Percentiles rank a stretch among this genome's conserved stretches.
Conservation (phyloP, 140 eudicot genomes). For the Cichorium intybus region DNA sequence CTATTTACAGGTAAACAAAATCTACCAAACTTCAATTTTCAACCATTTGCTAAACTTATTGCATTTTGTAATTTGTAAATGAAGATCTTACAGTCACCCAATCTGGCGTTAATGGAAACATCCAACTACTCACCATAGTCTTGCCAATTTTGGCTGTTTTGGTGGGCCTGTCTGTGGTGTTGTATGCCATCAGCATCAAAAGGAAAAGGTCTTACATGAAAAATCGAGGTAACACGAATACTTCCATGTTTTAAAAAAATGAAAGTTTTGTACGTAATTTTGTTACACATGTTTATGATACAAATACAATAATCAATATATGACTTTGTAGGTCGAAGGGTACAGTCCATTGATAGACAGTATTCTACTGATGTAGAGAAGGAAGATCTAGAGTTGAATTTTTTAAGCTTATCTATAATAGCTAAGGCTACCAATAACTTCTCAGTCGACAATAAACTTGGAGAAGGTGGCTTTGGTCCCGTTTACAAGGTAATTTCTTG, state of each 20-base stretch:
- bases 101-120: background rate
- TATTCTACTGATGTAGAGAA: background rate
- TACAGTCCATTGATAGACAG: background rate
- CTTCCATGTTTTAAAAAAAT: background rate
- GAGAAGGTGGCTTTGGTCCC: conserved; percentile 31
- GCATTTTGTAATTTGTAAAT: background rate
- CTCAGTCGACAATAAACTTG: conserved; percentile 11
- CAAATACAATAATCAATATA: background rate
- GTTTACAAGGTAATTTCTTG: conserved; percentile 23
- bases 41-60: background rate
- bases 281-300: background rate
- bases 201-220: background rate
- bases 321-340: conserved; percentile 2
- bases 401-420: conserved; percentile 5
- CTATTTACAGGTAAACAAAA: background rate
- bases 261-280: background rate
- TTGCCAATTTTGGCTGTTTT: background rate
- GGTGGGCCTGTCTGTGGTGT: background rate
- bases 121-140: background rate
- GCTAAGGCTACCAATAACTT: conserved; percentile 21
- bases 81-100: background rate
- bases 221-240: background rate
- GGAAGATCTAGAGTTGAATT: conserved; percentile 1
- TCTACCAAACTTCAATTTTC: no score
- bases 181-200: background rate